These are phyloP conservation scores for Lobulomyces angularis DNA, from an alignment of 192 early-diverging fungal species.

Conservation along the genomic window DNA sequence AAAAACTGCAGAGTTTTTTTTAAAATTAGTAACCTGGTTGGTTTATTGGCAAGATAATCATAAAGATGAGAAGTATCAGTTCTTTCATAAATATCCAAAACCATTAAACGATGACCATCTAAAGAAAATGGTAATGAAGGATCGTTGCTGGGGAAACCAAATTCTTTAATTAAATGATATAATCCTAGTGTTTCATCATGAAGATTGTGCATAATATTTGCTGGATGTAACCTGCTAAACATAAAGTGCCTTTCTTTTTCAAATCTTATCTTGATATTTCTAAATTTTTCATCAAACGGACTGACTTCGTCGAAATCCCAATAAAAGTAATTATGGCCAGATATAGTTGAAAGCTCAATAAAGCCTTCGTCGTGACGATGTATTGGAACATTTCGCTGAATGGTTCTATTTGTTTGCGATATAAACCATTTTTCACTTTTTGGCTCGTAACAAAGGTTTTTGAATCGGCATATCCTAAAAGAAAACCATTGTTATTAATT, in stretches of 20 bases:
- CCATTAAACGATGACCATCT: constrained; percentile 19
- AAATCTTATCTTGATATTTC: constrained; percentile 29
- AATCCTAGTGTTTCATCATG: constrained; percentile 35
- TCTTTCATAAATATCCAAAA: constrained; percentile 19
- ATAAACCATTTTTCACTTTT: constrained; percentile 29
- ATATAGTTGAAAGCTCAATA: constrained; percentile 24
- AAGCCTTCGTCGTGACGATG: constrained; percentile 15
- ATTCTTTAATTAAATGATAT: constrained; percentile 25
- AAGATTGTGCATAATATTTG: constrained; percentile 41
- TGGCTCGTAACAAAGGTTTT: constrained; percentile 31
- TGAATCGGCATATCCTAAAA: constrained; percentile 26
- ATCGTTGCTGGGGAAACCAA: constrained; percentile 5
- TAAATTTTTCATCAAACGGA: constrained; percentile 19
- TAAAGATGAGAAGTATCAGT: constrained; percentile 28
- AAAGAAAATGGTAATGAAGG: constrained; percentile 21
- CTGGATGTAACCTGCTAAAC: constrained; percentile 23
- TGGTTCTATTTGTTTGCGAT: constrained; percentile 21
- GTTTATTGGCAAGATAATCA: constrained; percentile 25
- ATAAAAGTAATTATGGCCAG: constrained; percentile 21
- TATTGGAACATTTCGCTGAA: constrained; percentile 17
- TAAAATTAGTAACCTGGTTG: no score
- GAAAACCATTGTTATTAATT: not conserved
- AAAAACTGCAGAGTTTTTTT: no score
- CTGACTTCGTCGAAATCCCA: constrained; percentile 25
- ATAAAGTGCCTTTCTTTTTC: constrained; percentile 26